A percentile compares a stretch with the other conserved stretches of the same genome.
Conservation (phyloP, 805 yeast species). For the Hemisphaericaspora nanyangensis region DNA sequence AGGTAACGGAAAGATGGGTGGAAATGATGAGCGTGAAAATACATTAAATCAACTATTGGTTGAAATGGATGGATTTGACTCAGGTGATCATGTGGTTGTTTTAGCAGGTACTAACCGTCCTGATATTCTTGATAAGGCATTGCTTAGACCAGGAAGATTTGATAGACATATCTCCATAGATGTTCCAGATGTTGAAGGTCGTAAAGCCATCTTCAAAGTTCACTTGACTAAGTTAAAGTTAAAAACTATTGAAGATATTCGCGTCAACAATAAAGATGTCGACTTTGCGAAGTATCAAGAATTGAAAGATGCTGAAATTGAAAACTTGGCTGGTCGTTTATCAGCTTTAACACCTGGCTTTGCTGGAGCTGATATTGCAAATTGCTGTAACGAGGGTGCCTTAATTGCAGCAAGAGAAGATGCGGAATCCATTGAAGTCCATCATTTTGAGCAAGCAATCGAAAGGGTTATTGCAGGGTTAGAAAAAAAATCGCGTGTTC, state of each 20-base stretch:
- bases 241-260: slow-evolving; percentile 34
- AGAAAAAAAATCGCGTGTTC: slow-evolving; percentile 76
- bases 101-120: slow-evolving; percentile 94
- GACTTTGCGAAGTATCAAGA: slow-evolving; percentile 39
- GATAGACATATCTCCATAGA: slow-evolving; percentile 87
- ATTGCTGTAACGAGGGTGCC: slow-evolving; percentile 93
- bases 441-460: slow-evolving; percentile 87
- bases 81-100: slow-evolving; percentile 88
- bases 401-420: slow-evolving; percentile 83
- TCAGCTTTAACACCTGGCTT: slow-evolving; percentile 94
- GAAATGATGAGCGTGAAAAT: slow-evolving; percentile 91
- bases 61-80: slow-evolving; percentile 92
- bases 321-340: slow-evolving; percentile 72
- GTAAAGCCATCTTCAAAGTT: slow-evolving; percentile 80
- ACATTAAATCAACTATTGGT: slow-evolving; percentile 89
- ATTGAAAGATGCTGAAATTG: slow-evolving; percentile 41
- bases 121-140: slow-evolving; percentile 84
- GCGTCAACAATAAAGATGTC: slow-evolving; percentile 31
- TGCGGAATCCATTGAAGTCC: slow-evolving; percentile 55
- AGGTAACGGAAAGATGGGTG: slow-evolving; percentile 66
- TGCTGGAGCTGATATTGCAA: slow-evolving; percentile 95
- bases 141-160: slow-evolving; percentile 92
- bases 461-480: slow-evolving; percentile 95
- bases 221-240: slow-evolving; percentile 63
- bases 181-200: slow-evolving; percentile 83